Evolutionary conservation across 192 early-diverging fungal species (phyloP).

Genomic region (Dissophora globulifera): DNA sequence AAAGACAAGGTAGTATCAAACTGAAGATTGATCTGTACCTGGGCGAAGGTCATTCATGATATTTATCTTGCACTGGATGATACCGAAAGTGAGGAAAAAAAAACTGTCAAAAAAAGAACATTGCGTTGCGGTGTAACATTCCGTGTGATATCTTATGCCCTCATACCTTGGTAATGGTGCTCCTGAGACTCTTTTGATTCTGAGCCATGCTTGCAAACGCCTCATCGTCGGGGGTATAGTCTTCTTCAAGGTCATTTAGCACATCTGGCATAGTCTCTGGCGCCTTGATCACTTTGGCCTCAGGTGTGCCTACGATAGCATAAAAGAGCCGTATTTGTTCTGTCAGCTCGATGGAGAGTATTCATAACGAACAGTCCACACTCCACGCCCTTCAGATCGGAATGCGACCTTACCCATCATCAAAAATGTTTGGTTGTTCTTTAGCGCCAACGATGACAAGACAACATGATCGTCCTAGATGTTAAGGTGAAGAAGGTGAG

Average conservation of each 20-base stretch:
- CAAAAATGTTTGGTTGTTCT: constrained; percentile 51
- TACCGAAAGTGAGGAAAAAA: not conserved
- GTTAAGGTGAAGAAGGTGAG: not conserved
- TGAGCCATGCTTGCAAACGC: constrained; percentile 52
- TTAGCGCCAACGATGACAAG: constrained; percentile 25
- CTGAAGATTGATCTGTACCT: no score
- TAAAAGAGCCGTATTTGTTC: no score
- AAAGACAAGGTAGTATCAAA: no score
- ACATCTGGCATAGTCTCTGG: constrained; percentile 63
- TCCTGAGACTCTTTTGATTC: constrained; percentile 58
- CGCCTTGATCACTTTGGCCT: constrained; percentile 64
- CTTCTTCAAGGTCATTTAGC: constrained; percentile 66
- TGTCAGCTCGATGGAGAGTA: no score
- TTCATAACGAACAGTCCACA: no score
- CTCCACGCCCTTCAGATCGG: no score
- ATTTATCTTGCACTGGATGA: constrained; percentile 61
- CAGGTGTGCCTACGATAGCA: constrained; percentile 70
- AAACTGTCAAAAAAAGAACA: not conserved
- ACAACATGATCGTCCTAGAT: constrained; percentile 45
- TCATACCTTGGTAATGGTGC: constrained; percentile 58
- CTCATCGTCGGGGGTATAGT: constrained; percentile 61
- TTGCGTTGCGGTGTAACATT: not conserved
- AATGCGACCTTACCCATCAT: constrained; percentile 52
- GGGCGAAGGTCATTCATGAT: constrained; percentile 61
- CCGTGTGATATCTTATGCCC: not conserved